Conservation (phyloP, 768 basidiomycete genomes). For the Boletus speciosus region DNA sequence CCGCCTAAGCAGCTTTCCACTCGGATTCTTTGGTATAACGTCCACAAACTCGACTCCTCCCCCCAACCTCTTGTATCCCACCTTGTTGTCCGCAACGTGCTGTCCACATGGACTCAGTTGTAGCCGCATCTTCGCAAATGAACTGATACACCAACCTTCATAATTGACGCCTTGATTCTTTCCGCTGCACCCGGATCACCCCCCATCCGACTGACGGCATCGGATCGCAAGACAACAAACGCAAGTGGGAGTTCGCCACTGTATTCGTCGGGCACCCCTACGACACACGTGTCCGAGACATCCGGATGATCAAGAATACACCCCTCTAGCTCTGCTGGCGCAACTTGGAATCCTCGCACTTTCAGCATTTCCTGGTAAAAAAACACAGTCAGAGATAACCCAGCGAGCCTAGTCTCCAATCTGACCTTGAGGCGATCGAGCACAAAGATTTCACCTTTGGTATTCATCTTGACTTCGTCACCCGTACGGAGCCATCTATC, state of each 20-base stretch:
- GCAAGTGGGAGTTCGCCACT: slow-evolving; percentile 74
- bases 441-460: slow-evolving; percentile 58
- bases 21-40: slow-evolving; percentile 64
- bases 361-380: slow-evolving; percentile 63
- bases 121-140: neutral
- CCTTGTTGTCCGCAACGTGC: slow-evolving; percentile 58
- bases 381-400: neutral
- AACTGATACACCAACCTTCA: slow-evolving; percentile 44
- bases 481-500: slow-evolving; percentile 64
- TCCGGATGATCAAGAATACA: slow-evolving; percentile 59
- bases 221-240: slow-evolving; percentile 52
- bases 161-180: slow-evolving; percentile 39
- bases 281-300: slow-evolving; percentile 61
- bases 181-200: slow-evolving; percentile 32
- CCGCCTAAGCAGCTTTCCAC: slow-evolving; percentile 62
- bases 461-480: slow-evolving; percentile 66
- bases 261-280: slow-evolving; percentile 68
- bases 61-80: slow-evolving; percentile 55
- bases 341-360: slow-evolving; percentile 55
- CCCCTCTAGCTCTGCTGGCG: slow-evolving; percentile 65
- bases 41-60: slow-evolving; percentile 65
- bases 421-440: slow-evolving; percentile 73
- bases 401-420: neutral
- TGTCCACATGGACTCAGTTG: slow-evolving; percentile 18
- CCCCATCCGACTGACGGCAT: slow-evolving; percentile 35